Evolutionary conservation across 1,284 basidiomycete species (phyloP).

Genomic region (Ustilago bromivora): DNA sequence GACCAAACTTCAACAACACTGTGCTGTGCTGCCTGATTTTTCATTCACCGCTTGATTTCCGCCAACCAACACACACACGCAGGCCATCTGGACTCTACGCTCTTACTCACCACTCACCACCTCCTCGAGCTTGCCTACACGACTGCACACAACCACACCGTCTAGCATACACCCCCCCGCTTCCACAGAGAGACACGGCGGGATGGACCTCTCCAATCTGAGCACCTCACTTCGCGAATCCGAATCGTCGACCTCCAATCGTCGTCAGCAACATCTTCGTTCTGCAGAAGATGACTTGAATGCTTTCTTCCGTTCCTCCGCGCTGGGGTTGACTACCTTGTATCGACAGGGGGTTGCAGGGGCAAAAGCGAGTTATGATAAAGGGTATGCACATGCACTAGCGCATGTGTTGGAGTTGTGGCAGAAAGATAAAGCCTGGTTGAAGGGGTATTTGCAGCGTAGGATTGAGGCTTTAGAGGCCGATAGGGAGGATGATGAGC

Average conservation of each 20-base stretch:
- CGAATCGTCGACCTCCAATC: slow-evolving; percentile 24
- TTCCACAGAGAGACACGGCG: not conserved
- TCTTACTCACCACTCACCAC: not conserved
- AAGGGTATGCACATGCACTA: slow-evolving; percentile 47
- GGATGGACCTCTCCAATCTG: slow-evolving; percentile 48
- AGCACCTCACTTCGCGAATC: slow-evolving; percentile 35
- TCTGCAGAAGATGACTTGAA: slow-evolving; percentile 42
- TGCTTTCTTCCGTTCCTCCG: slow-evolving; percentile 39
- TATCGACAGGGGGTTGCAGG: slow-evolving; percentile 43
- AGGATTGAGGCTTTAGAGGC: slow-evolving; percentile 51
- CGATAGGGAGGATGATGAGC: slow-evolving; percentile 34
- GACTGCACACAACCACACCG: too few relatives aligned
- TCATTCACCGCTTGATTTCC: not conserved
- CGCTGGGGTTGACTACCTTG: slow-evolving; percentile 42
- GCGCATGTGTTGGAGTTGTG: slow-evolving; percentile 52
- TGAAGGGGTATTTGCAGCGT: slow-evolving; percentile 51
- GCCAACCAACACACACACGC: not conserved
- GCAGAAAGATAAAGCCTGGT: slow-evolving; percentile 43
- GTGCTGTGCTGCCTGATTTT: not conserved
- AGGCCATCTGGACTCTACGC: not conserved
- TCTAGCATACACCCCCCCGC: too few relatives aligned
- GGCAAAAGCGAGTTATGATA: slow-evolving; percentile 39
- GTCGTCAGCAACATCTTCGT: slow-evolving; percentile 30
- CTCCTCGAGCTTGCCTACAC: too few relatives aligned
- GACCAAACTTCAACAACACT: too few relatives aligned